Percentiles rank a stretch among this genome's conserved stretches.
Evolutionary conservation across 2,329 filamentous ascomycete genomes (phyloP).

Genomic region (Xylaria sp.): DNA sequence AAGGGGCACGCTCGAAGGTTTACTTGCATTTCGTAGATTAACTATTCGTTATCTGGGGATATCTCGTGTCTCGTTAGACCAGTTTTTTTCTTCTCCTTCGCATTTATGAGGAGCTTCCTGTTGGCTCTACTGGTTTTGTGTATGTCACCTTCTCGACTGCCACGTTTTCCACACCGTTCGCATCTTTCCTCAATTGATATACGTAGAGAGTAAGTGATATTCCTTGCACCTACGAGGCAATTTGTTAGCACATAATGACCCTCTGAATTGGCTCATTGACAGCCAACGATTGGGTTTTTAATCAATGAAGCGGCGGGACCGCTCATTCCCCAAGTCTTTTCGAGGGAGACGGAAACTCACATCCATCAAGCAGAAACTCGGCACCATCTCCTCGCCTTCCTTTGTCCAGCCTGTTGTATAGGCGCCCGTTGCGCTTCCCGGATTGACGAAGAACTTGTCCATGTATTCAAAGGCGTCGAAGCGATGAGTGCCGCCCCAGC

Average conservation of each 20-base stretch:
- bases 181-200: conserved; percentile 84
- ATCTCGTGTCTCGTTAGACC: conserved; percentile 36
- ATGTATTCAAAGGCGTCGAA: conserved; percentile 79
- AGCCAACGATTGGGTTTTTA: no score
- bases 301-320: no score
- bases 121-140: conserved; percentile 76
- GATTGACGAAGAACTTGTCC: conserved; percentile 80
- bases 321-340: no score
- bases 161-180: conserved; percentile 80
- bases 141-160: conserved; percentile 89
- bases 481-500: conserved; percentile 74
- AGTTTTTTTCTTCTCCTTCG: conserved; percentile 26
- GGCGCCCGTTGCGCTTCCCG: conserved; percentile 73
- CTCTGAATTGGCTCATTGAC: background rate
- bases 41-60: conserved; percentile 33
- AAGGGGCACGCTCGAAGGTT: background rate
- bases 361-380: conserved; percentile 98
- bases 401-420: conserved; percentile 68
- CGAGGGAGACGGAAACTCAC: conserved; percentile 77
- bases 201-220: conserved; percentile 96
- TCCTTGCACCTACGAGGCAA: conserved; percentile 79
- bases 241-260: background rate
- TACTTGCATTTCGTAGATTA: conserved; percentile 26
- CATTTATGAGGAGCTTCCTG: conserved; percentile 60
- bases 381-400: conserved; percentile 77